Percentiles rank a stretch among this genome's conserved stretches.
phyloP scores from a whole-genome alignment of 176 grass and related monocot species.

The Oryza longistaminata region DNA sequence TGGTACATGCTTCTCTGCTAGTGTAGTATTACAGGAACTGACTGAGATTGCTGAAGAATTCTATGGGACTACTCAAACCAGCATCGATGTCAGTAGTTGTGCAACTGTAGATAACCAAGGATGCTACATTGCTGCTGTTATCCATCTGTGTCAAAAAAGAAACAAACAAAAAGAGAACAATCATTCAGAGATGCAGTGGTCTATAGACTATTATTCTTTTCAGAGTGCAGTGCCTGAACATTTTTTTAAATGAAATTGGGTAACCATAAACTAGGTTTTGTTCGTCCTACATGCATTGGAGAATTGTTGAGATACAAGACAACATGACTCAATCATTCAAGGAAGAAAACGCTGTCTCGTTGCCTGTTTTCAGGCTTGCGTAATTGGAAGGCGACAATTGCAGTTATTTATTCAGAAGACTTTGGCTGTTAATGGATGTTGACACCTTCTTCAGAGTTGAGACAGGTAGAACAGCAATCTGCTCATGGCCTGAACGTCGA shows the following conservation, averaged over 20 bases:
- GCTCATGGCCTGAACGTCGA: background rate
- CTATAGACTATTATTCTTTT: background rate
- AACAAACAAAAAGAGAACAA: background rate
- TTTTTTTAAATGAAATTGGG: background rate
- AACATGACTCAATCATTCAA: background rate
- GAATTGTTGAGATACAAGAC: background rate
- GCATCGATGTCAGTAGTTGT: background rate
- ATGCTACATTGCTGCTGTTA: conserved; percentile 10
- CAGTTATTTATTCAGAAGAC: background rate
- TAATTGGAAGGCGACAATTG: background rate
- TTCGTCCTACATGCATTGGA: background rate
- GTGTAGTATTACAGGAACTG: background rate
- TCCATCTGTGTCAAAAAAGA: background rate
- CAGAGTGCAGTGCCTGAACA: background rate
- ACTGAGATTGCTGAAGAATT: background rate
- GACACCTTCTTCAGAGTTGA: background rate
- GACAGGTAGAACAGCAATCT: background rate
- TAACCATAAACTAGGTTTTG: background rate
- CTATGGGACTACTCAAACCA: background rate
- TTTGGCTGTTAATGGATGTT: background rate
- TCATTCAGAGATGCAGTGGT: background rate
- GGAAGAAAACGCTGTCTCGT: background rate
- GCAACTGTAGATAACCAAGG: background rate
- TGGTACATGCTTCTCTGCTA: background rate
- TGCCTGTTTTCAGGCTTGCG: background rate